phyloP scores from a whole-genome alignment of 2,329 filamentous ascomycete genomes.

The Neofusicoccum sp. region DNA sequence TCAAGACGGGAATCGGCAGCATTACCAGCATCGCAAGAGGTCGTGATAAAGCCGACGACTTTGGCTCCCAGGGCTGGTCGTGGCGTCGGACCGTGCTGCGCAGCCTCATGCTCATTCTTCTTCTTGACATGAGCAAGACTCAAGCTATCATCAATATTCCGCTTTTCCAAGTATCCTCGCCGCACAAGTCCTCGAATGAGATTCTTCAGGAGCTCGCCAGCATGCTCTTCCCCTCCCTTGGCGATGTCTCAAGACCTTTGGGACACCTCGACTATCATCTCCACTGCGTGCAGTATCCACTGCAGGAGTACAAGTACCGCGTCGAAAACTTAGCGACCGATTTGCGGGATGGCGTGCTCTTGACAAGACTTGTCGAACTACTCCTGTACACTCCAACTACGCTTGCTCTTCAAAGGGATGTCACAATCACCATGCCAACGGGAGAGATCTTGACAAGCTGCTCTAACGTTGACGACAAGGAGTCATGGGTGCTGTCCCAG shows the following conservation, averaged over 20 bases:
- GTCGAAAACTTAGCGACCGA: constrained; percentile 65
- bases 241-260: constrained; percentile 59
- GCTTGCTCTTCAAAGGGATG: constrained; percentile 36
- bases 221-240: constrained; percentile 60
- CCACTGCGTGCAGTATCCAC: constrained; percentile 55
- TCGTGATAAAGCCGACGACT: constrained; percentile 38
- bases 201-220: constrained; percentile 56
- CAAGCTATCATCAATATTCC: constrained; percentile 41
- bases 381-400: constrained; percentile 51
- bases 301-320: constrained; percentile 61
- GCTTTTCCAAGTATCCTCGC: constrained; percentile 56
- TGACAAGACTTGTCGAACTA: constrained; percentile 63
- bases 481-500: constrained; percentile 55
- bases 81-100: constrained; percentile 61
- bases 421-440: constrained; percentile 50
- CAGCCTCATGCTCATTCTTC: constrained; percentile 61
- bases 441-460: constrained; percentile 47
- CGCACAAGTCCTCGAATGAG: constrained; percentile 58
- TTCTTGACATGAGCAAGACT: constrained; percentile 59
- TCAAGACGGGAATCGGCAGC: constrained; percentile 40
- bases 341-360: constrained; percentile 61
- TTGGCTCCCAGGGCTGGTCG: constrained; percentile 48
- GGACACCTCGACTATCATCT: constrained; percentile 61
- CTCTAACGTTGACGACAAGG: constrained; percentile 35
- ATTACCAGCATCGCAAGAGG: constrained; percentile 43